A percentile compares a stretch with the other conserved stretches of the same genome.
Conservation (phyloP, 2,329 filamentous ascomycete genomes). For the Xylariaceae sp. region DNA sequence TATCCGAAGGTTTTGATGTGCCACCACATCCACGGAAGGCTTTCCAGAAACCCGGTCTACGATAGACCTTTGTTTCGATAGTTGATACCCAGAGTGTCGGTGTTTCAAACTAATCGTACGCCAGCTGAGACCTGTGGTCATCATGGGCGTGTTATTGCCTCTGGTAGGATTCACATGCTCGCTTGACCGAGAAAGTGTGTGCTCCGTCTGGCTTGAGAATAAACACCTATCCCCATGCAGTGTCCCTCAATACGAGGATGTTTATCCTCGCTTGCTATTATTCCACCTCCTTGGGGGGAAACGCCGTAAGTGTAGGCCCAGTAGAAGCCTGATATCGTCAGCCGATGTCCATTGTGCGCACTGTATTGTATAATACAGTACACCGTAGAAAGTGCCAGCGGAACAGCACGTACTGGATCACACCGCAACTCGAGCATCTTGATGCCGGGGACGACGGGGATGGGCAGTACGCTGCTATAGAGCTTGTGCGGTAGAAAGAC, state of each 20-base stretch:
- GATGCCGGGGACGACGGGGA: slow-evolving; percentile 5
- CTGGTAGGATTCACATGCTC: neutral
- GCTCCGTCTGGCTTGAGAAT: neutral
- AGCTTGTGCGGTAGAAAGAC: slow-evolving; percentile 2
- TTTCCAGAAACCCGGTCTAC: slow-evolving; percentile 23
- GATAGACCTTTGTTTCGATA: slow-evolving; percentile 17
- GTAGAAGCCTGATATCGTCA: neutral
- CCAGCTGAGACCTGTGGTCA: slow-evolving; percentile 14
- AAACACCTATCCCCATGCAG: slow-evolving; percentile 2
- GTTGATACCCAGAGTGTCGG: slow-evolving; percentile 18
- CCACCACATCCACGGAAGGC: slow-evolving; percentile 28
- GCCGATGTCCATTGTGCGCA: neutral
- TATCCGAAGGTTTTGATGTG: slow-evolving; percentile 23
- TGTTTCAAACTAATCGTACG: slow-evolving; percentile 27
- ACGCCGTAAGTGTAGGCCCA: slow-evolving; percentile 4
- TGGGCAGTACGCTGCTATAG: slow-evolving; percentile 8
- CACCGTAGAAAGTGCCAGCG: neutral
- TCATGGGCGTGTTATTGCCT: neutral
- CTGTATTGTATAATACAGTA: neutral
- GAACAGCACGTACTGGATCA: neutral
- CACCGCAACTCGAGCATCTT: neutral
- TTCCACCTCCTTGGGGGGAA: slow-evolving; percentile 2
- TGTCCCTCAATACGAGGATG: neutral
- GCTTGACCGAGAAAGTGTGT: slow-evolving; percentile 8
- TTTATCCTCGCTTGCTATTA: slow-evolving; percentile 11